These are phyloP conservation scores for Erodium maritimum DNA, from an alignment of 345 rosid species.

Conservation along the genomic window DNA sequence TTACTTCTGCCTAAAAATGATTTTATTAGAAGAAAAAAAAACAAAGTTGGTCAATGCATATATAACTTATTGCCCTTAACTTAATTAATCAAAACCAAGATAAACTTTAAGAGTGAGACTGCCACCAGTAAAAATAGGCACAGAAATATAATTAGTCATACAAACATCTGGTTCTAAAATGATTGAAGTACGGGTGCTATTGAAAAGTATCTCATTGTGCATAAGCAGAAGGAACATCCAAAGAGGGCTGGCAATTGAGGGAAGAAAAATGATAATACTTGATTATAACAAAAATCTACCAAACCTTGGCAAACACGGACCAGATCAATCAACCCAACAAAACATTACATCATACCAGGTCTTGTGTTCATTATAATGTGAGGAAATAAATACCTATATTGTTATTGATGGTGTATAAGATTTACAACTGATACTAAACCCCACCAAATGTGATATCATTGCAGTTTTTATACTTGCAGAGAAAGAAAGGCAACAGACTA, in stretches of 20 bases:
- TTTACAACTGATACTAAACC: background rate
- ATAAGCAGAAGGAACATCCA: no score
- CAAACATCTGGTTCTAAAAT: no score
- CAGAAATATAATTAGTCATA: no score
- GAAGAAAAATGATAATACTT: no score
- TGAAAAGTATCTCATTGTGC: no score
- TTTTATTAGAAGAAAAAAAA: background rate
- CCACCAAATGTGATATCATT: background rate
- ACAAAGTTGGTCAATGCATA: background rate
- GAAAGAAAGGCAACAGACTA: no score
- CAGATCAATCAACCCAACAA: background rate
- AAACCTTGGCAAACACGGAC: background rate
- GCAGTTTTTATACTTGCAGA: no score
- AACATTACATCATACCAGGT: background rate
- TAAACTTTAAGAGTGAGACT: no score
- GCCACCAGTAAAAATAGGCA: no score
- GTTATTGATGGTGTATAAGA: background rate
- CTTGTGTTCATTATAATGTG: background rate
- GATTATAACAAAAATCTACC: background rate
- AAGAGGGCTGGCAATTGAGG: no score
- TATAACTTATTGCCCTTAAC: background rate
- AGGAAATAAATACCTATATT: background rate
- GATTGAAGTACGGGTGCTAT: no score
- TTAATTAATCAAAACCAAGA: background rate
- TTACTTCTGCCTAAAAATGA: constrained; percentile 52